Base-by-base conservation (phyloP, 352 stramenopile species). In the Plasmopara muralis region DNA sequence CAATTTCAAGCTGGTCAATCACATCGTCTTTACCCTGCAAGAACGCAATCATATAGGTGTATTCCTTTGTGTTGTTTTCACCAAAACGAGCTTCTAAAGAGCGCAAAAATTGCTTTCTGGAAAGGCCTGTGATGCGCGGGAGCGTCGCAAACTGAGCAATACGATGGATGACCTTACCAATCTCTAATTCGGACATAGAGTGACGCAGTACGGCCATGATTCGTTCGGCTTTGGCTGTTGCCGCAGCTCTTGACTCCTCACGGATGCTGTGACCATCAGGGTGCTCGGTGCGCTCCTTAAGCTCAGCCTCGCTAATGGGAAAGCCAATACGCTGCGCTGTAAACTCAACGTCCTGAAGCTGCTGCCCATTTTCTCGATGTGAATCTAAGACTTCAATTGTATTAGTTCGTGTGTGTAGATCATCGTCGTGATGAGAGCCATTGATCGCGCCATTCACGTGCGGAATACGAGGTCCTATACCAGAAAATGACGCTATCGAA, bases 141-240 rank as follows among this genome's bases (percentile, higher is more conserved):
- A 86, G 73, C 48, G 79, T 88, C 4, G 83, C 77, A 55, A 88
- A 91, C 51, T 90, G 77, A 16, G 77, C 80, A 44, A 90, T 73
- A 43, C 83, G 81, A 39, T 90, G 80, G 41, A 90, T 79, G 6
- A 93, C 74, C 50, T 84, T 83, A 54, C 83, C 77, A 28, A 90
- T 89, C 57, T 87, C 74, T 9, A 89, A 63, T 45, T 93, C 83
- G 28, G 74, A 90, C 77, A 93, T 87, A 53, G 80, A 88, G 58
- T 90, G 77, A 9, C 83, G 80, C 37, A 93, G 46, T 40, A 90
- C 68, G 5, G 78, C 77, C 46, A 93, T 70, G 38, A 93, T 85
- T 37, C 70, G 64, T 67, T 93, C 83, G 18, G 83, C 81, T 57
- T 88, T 90, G 28, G 59, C 63, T 0, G 74, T 86, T 1, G 83